A percentile compares a stretch with the other conserved stretches of the same genome.
These are phyloP conservation scores for Diutina sp. DNA, from an alignment of 1,139 yeast genomes.

Conservation along the genomic window DNA sequence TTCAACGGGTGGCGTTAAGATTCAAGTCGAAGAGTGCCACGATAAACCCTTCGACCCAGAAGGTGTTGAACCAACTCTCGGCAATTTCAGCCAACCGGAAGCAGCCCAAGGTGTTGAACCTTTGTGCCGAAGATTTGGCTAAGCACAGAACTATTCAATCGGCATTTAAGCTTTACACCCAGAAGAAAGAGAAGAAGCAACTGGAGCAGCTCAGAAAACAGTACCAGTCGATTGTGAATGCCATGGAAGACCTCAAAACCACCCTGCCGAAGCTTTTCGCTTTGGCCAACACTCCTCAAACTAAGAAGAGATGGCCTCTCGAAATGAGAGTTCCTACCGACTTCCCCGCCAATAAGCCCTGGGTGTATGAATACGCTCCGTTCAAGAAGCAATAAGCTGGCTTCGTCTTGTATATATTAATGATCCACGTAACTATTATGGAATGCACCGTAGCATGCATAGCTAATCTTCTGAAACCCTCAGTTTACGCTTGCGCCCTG, in stretches of 20 bases:
- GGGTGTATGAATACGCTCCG: slow-evolving; percentile 53
- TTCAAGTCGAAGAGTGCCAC: slow-evolving; percentile 8
- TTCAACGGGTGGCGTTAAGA: neutral
- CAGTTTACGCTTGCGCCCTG: neutral
- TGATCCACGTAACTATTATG: neutral
- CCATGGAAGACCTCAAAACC: slow-evolving; percentile 59
- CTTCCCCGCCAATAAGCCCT: slow-evolving; percentile 73
- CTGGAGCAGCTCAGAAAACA: slow-evolving; percentile 43
- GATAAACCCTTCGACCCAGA: slow-evolving; percentile 48
- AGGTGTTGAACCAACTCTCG: slow-evolving; percentile 62
- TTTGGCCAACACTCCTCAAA: slow-evolving; percentile 35
- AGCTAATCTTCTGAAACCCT: neutral
- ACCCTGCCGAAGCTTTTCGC: slow-evolving; percentile 35
- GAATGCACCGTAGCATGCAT: neutral
- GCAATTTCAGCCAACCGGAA: slow-evolving; percentile 80
- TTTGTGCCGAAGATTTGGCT: slow-evolving; percentile 70
- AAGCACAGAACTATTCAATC: slow-evolving; percentile 75
- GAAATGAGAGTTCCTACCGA: slow-evolving; percentile 86
- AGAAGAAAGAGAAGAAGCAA: slow-evolving; percentile 32
- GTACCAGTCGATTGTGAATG: slow-evolving; percentile 51
- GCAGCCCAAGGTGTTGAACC: slow-evolving; percentile 69
- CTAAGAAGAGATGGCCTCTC: slow-evolving; percentile 44
- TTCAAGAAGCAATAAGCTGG: neutral
- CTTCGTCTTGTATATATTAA: slow-evolving; percentile 1
- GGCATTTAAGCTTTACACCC: slow-evolving; percentile 66